A percentile compares a stretch with the other conserved stretches of the same genome.
phyloP scores from a whole-genome alignment of 169 alveolate genomes.

The Babesia sp. region DNA sequence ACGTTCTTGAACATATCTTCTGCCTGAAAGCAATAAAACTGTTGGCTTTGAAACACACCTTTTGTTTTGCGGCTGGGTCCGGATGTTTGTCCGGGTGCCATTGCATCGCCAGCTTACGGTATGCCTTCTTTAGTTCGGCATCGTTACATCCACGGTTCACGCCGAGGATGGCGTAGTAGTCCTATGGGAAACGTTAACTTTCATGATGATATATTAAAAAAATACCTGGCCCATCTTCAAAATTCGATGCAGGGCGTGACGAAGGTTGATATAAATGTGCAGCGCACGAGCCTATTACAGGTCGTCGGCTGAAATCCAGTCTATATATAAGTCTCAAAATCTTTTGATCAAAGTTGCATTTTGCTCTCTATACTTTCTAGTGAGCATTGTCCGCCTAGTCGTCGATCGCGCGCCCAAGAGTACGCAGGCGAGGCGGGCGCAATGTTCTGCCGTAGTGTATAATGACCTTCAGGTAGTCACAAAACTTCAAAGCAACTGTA shows the following conservation, averaged over 20 bases:
- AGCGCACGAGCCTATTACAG: not conserved
- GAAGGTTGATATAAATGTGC: slow-evolving; percentile 9
- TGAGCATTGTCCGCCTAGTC: not conserved
- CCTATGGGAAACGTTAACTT: slow-evolving; percentile 18
- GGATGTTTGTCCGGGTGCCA: slow-evolving; percentile 97
- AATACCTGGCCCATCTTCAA: slow-evolving; percentile 64
- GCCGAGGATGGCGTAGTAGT: slow-evolving; percentile 75
- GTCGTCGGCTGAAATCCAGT: not conserved
- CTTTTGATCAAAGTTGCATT: slow-evolving; percentile 1
- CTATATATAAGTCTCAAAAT: not conserved
- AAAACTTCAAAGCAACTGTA: not conserved
- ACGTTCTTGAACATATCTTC: slow-evolving; percentile 90
- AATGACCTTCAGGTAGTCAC: not conserved
- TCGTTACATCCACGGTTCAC: slow-evolving; percentile 76
- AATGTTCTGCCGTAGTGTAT: not conserved
- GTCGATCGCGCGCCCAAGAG: slow-evolving; percentile 23
- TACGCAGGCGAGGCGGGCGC: slow-evolving; percentile 24
- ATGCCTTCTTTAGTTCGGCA: slow-evolving; percentile 90
- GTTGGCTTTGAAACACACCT: slow-evolving; percentile 18
- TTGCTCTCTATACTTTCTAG: not conserved
- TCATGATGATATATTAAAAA: not conserved
- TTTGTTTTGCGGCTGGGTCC: slow-evolving; percentile 77
- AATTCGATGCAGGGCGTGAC: not conserved
- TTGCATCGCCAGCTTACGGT: slow-evolving; percentile 87
- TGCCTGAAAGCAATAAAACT: slow-evolving; percentile 39